Percentiles rank a stretch among this genome's conserved stretches.
These are phyloP conservation scores for Rhodotorula sp. DNA, from an alignment of 1,284 basidiomycete species.

Conservation along the genomic window DNA sequence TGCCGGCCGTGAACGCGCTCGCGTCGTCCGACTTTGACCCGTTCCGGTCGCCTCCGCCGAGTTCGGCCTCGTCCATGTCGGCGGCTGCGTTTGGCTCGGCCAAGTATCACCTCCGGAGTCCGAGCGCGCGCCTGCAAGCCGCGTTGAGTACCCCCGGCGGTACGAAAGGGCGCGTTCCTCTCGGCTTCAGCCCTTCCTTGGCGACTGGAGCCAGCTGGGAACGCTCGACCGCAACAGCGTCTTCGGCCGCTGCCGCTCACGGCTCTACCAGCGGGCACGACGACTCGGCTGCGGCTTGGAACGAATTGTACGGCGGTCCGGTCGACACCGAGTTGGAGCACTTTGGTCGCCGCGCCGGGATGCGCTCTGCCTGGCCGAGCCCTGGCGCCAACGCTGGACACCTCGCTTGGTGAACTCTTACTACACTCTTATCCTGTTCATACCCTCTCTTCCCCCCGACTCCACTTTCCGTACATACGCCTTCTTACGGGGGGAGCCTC, in stretches of 20 bases:
- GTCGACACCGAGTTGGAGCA: background rate
- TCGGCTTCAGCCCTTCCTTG: constrained; percentile 25
- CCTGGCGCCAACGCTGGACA: background rate
- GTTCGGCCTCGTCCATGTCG: constrained; percentile 2
- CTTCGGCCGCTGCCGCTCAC: too few species aligned
- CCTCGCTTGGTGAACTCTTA: background rate
- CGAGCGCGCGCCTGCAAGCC: constrained; percentile 18
- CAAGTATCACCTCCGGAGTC: constrained; percentile 14
- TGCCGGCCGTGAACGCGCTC: constrained; percentile 38
- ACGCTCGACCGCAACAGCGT: background rate
- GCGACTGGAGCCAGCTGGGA: constrained; percentile 18
- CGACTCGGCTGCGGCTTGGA: constrained; percentile 6
- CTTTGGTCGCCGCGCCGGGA: background rate
- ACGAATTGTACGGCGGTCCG: background rate
- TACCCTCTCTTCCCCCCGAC: background rate
- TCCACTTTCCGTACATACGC: background rate
- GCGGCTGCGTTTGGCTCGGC: background rate
- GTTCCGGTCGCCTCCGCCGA: constrained; percentile 37
- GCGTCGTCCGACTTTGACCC: constrained; percentile 25
- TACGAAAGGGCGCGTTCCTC: constrained; percentile 17
- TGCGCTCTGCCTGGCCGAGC: constrained; percentile 1
- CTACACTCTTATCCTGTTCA: background rate
- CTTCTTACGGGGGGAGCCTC: too few species aligned
- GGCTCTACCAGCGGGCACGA: background rate
- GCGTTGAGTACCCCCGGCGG: constrained; percentile 19